Evolutionary conservation across 352 stramenopile genomes (phyloP).

Genomic region (Hyaloperonospora arabidopsidis): DNA sequence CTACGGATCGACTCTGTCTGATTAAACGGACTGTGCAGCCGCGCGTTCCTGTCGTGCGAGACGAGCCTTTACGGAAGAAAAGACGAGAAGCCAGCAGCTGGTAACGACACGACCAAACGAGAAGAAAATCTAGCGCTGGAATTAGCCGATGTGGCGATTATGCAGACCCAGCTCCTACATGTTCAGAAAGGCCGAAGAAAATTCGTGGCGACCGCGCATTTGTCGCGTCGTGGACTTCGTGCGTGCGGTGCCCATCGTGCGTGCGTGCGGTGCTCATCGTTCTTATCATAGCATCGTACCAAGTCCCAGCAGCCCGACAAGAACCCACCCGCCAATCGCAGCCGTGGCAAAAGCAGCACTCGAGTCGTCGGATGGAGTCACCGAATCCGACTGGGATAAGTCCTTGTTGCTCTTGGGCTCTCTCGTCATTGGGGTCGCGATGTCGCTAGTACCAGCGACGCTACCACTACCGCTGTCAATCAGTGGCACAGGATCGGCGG

Average conservation of each 20-base stretch:
- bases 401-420: conserved; percentile 13
- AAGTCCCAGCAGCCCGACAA: conserved; percentile 13
- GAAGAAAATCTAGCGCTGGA: conserved; percentile 21
- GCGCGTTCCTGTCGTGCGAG: no score
- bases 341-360: conserved; percentile 2
- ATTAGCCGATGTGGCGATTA: conserved; percentile 20
- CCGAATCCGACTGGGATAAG: conserved; percentile 9
- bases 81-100: conserved; percentile 11
- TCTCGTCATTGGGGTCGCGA: conserved; percentile 10
- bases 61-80: no score
- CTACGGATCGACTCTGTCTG: no score
- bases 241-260: conserved; percentile 8
- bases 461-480: conserved; percentile 14
- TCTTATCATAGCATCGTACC: conserved; percentile 18
- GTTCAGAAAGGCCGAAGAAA: conserved; percentile 9
- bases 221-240: conserved; percentile 21
- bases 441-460: conserved; percentile 13
- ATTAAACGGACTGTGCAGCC: no score
- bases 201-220: conserved; percentile 19
- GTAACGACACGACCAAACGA: conserved; percentile 16
- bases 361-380: conserved; percentile 13
- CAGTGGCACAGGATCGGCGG: conserved; percentile 11
- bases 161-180: conserved; percentile 7
- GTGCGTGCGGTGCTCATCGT: conserved; percentile 3
- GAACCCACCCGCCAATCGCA: conserved; percentile 7